phyloP scores from a whole-genome alignment of 1,284 basidiomycete genomes.

The Rhizoctonia solani region DNA sequence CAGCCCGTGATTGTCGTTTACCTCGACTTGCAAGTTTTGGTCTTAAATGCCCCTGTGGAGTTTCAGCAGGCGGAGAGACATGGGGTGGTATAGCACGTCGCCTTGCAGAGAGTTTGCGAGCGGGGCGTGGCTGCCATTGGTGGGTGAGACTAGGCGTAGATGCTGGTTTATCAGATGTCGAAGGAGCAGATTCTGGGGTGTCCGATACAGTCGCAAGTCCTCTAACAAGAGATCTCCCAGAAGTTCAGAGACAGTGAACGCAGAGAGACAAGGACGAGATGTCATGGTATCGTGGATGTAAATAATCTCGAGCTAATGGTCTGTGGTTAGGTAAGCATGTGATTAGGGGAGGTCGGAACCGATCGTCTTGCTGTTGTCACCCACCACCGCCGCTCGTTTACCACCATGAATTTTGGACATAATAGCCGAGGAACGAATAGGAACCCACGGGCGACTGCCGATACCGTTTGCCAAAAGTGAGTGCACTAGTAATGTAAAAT shows the following conservation, averaged over 20 bases:
- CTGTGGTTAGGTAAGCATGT: background rate
- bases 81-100: slow-evolving; percentile 17
- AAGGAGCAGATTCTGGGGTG: background rate
- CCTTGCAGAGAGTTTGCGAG: slow-evolving; percentile 25
- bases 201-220: slow-evolving; percentile 3
- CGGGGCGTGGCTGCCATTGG: slow-evolving; percentile 23
- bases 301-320: background rate
- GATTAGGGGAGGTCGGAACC: background rate
- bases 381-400: background rate
- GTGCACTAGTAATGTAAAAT: slow-evolving; percentile 48
- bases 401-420: slow-evolving; percentile 32
- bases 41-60: slow-evolving; percentile 8
- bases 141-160: background rate
- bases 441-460: slow-evolving; percentile 61
- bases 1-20: slow-evolving; percentile 66
- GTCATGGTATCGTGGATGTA: slow-evolving; percentile 17
- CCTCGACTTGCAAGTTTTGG: slow-evolving; percentile 42
- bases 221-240: background rate
- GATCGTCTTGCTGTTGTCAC: background rate
- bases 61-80: slow-evolving; percentile 3
- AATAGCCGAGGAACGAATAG: slow-evolving; percentile 46
- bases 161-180: background rate
- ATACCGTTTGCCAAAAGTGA: slow-evolving; percentile 81
- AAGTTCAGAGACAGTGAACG: slow-evolving; percentile 8
- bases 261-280: slow-evolving; percentile 8